Evolutionary conservation across 805 yeast species (phyloP).

Genomic region (Candida loeiensis): DNA sequence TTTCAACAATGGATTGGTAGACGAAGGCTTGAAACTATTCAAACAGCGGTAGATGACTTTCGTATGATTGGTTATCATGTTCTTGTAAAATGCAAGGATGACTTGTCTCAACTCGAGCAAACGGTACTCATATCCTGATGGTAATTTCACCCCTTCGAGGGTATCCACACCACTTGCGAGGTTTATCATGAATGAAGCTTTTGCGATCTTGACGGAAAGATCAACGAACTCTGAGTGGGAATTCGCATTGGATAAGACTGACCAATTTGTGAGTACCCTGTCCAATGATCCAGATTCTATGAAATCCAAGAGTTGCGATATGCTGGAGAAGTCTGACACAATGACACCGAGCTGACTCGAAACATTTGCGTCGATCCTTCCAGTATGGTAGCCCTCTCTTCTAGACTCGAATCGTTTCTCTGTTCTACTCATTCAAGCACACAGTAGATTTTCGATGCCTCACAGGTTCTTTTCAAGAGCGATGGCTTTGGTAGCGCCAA

Average conservation of each 20-base stretch:
- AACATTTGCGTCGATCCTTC: neutral
- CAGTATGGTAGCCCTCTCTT: neutral
- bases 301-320: conserved; percentile 2
- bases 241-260: conserved; percentile 42
- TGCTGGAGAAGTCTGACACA: conserved; percentile 1
- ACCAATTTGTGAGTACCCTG: conserved; percentile 34
- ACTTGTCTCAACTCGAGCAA: conserved; percentile 16
- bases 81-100: conserved; percentile 42
- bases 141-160: conserved; percentile 4
- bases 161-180: conserved; percentile 16
- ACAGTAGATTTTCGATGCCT: neutral
- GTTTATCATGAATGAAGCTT: conserved; percentile 18
- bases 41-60: conserved; percentile 69
- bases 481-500: conserved; percentile 3
- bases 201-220: conserved; percentile 40
- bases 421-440: conserved; percentile 1
- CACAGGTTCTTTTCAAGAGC: neutral
- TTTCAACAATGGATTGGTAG: conserved; percentile 58
- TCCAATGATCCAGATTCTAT: conserved; percentile 4
- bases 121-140: conserved; percentile 6
- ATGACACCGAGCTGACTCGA: conserved; percentile 3
- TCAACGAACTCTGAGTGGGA: conserved; percentile 51
- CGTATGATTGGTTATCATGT: conserved; percentile 51
- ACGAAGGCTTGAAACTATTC: conserved; percentile 52
- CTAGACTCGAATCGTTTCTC: conserved; percentile 1